These are phyloP conservation scores for Populus hybrid DNA, from an alignment of 441 rosid genomes.

Conservation along the genomic window DNA sequence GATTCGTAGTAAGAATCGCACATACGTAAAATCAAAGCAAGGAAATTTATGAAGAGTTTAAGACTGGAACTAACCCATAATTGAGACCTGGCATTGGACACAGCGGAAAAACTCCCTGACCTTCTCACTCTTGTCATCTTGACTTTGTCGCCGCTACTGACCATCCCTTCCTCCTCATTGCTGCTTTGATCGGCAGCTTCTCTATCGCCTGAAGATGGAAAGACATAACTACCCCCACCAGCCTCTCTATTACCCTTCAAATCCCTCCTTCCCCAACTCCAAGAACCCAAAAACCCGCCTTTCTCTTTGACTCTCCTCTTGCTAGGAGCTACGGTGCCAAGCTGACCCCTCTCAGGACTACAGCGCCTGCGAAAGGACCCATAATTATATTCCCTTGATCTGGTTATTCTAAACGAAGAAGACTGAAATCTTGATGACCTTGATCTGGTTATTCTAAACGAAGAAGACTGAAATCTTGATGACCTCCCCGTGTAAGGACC, in stretches of 20 bases:
- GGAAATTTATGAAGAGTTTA: background rate
- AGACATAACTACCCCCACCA: slow-evolving; percentile 49
- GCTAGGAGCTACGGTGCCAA: slow-evolving; percentile 21
- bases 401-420: slow-evolving; percentile 42
- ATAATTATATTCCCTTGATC: slow-evolving; percentile 30
- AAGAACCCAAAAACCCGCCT: slow-evolving; percentile 44
- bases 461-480: slow-evolving; percentile 37
- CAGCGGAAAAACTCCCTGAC: slow-evolving; percentile 44
- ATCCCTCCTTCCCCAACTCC: slow-evolving; percentile 38
- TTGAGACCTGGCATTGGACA: slow-evolving; percentile 42
- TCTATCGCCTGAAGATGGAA: slow-evolving; percentile 43
- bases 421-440: slow-evolving; percentile 31
- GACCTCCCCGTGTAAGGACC: slow-evolving; percentile 32
- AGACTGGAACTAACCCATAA: slow-evolving; percentile 62
- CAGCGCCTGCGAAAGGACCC: slow-evolving; percentile 42
- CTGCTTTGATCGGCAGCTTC: slow-evolving; percentile 24
- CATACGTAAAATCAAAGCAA: background rate
- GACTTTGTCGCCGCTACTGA: slow-evolving; percentile 25
- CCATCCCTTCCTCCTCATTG: slow-evolving; percentile 18
- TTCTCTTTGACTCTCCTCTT: slow-evolving; percentile 30
- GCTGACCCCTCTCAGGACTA: slow-evolving; percentile 32
- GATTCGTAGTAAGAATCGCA: background rate
- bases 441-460: slow-evolving; percentile 37
- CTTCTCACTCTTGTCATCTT: slow-evolving; percentile 44
- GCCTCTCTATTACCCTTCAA: slow-evolving; percentile 37